A percentile compares a stretch with the other conserved stretches of the same genome.
phyloP scores from a whole-genome alignment of 192 early-diverging fungal genomes.

The Podila minutissima region DNA sequence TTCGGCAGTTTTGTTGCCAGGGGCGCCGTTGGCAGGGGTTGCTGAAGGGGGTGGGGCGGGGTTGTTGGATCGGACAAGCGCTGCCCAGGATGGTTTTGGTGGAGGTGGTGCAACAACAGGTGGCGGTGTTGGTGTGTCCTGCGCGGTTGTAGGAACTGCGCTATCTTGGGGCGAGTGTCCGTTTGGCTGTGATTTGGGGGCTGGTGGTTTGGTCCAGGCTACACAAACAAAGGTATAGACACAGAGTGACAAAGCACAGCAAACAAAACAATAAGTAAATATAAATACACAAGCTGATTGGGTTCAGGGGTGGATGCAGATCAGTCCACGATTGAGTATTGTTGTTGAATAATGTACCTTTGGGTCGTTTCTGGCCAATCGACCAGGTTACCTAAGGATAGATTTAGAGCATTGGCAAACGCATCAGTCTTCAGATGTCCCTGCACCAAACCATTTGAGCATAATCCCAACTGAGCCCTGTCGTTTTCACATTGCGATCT shows the following conservation, averaged over 20 bases:
- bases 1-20: constrained; percentile 6
- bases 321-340: neutral
- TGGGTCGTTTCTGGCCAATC: constrained; percentile 34
- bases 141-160: neutral
- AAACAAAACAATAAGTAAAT: neutral
- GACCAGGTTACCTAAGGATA: constrained; percentile 40
- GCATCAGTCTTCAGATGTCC: constrained; percentile 5
- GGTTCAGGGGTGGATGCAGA: neutral
- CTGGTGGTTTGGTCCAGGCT: neutral
- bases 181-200: constrained; percentile 15
- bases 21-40: constrained; percentile 35
- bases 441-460: constrained; percentile 6
- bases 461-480: neutral
- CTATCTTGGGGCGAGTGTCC: neutral
- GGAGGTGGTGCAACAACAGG: constrained; percentile 18
- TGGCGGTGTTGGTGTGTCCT: neutral
- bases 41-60: constrained; percentile 7
- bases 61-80: constrained; percentile 44
- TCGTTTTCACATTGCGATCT: neutral
- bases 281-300: neutral
- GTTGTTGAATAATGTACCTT: constrained; percentile 15
- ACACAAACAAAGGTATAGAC: neutral
- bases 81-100: constrained; percentile 57
- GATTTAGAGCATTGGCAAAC: neutral
- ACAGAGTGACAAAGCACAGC: neutral